Conservation (phyloP, 1,284 basidiomycete species). For the Taiwanofungus camphoratus region DNA sequence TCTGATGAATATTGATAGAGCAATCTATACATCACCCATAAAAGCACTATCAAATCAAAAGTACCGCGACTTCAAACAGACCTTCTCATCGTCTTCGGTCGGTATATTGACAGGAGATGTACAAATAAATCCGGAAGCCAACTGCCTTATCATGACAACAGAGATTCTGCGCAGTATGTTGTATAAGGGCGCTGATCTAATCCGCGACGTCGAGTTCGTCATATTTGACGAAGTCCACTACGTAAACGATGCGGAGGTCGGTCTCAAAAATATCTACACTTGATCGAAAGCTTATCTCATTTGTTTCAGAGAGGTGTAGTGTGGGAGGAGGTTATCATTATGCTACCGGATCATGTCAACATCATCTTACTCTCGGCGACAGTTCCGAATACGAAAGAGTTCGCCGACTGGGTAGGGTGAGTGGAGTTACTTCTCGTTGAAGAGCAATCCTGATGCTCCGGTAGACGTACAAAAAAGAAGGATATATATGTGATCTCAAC, state of each 20-base stretch:
- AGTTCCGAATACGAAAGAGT: conserved; percentile 97
- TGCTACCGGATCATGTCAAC: conserved; percentile 95
- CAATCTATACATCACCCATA: conserved; percentile 98
- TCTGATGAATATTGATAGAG: conserved; percentile 42
- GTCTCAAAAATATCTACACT: not conserved
- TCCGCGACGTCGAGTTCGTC: conserved; percentile 98
- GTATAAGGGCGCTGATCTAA: conserved; percentile 97
- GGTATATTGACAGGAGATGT: conserved; percentile 99
- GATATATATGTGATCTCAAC: conserved; percentile 99
- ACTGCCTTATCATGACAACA: conserved; percentile 98
- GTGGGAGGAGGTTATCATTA: conserved; percentile 99
- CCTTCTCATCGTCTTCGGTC: conserved; percentile 88
- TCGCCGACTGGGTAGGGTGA: conserved; percentile 99
- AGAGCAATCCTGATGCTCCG: not conserved
- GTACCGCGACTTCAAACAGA: conserved; percentile 97
- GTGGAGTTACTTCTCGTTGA: conserved; percentile 26
- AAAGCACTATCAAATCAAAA: conserved; percentile 99
- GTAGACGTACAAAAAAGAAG: conserved; percentile 96
- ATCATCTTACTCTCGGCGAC: conserved; percentile 97
- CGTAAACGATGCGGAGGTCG: conserved; percentile 98
- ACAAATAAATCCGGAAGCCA: conserved; percentile 98
- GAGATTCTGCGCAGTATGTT: conserved; percentile 98
- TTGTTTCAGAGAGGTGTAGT: conserved; percentile 85
- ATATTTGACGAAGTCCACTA: conserved; percentile 99
- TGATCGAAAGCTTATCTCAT: conserved; percentile 3